Percentiles rank a stretch among this genome's conserved stretches.
phyloP scores from a whole-genome alignment of 2,329 filamentous ascomycete species.

The Exophiala sp. region DNA sequence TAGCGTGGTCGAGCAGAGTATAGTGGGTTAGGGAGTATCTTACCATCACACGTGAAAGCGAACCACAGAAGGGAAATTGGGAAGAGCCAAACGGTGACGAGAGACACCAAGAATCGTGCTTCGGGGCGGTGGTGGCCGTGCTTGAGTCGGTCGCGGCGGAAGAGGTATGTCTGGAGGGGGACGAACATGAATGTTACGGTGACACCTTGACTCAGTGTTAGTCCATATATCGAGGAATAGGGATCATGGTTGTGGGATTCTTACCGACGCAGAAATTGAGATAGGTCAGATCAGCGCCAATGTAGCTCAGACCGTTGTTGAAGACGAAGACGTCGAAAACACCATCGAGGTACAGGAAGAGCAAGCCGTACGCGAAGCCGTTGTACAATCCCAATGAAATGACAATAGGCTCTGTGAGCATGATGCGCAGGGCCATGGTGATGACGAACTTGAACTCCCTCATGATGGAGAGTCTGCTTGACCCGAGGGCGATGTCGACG shows the following conservation, averaged over 20 bases:
- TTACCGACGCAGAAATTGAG: constrained; percentile 42
- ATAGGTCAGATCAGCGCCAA: constrained; percentile 40
- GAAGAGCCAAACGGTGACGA: constrained; percentile 44
- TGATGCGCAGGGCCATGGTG: constrained; percentile 43
- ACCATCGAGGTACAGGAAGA: constrained; percentile 44
- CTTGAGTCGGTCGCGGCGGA: constrained; percentile 37
- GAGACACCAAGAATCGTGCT: constrained; percentile 41
- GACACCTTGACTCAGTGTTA: constrained; percentile 28
- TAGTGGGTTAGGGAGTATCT: background rate
- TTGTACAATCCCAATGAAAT: constrained; percentile 34
- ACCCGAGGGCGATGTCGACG: constrained; percentile 33
- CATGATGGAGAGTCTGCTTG: constrained; percentile 36
- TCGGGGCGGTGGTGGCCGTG: constrained; percentile 36
- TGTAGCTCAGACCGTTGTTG: constrained; percentile 40
- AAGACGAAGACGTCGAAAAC: constrained; percentile 44
- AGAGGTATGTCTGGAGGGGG: constrained; percentile 43
- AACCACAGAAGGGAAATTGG: constrained; percentile 44
- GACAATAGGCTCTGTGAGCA: constrained; percentile 44
- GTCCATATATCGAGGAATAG: background rate
- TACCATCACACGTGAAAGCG: constrained; percentile 42
- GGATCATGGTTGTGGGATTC: background rate
- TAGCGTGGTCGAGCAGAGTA: background rate
- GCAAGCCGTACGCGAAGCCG: constrained; percentile 42
- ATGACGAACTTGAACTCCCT: constrained; percentile 41
- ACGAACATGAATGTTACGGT: constrained; percentile 42